These are phyloP conservation scores for Bryum argenteum DNA, from an alignment of 225 moss, liverwort and hornwort genomes.

Conservation along the genomic window DNA sequence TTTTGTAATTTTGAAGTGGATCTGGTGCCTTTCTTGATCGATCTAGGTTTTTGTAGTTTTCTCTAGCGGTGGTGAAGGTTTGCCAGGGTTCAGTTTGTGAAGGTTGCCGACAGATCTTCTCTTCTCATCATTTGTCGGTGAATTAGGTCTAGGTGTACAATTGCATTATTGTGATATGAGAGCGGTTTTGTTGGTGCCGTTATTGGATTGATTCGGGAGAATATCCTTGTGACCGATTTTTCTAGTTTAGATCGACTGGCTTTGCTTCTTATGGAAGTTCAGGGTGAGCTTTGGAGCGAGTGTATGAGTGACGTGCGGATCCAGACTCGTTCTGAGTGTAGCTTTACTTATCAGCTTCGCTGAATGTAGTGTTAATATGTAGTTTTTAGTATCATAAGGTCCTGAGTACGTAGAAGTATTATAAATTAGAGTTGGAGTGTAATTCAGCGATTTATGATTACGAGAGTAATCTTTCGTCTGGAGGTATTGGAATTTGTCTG, in stretches of 20 bases:
- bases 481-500: not conserved
- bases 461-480: not conserved
- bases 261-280: not conserved
- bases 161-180: too few relatives aligned
- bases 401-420: not conserved
- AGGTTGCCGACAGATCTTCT: not conserved
- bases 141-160: conserved; percentile 22
- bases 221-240: conserved; percentile 8
- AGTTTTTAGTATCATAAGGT: not conserved
- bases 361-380: not conserved
- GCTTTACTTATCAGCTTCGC: not conserved
- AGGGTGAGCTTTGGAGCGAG: not conserved
- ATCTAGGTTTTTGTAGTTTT: not conserved
- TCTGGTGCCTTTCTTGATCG: conserved; percentile 11
- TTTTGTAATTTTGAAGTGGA: conserved; percentile 1
- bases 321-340: not conserved
- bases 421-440: too few relatives aligned
- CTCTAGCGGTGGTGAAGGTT: not conserved
- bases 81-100: not conserved
- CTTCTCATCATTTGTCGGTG: conserved; percentile 4
- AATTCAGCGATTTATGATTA: not conserved
- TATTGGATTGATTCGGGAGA: not conserved
- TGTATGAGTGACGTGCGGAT: too few relatives aligned
- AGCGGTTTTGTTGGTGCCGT: not conserved
- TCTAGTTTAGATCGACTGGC: not conserved